A percentile compares a stretch with the other conserved stretches of the same genome.
These are phyloP conservation scores for Chytriomyces hyalinus DNA, from an alignment of 192 early-diverging fungal species.

Conservation along the genomic window DNA sequence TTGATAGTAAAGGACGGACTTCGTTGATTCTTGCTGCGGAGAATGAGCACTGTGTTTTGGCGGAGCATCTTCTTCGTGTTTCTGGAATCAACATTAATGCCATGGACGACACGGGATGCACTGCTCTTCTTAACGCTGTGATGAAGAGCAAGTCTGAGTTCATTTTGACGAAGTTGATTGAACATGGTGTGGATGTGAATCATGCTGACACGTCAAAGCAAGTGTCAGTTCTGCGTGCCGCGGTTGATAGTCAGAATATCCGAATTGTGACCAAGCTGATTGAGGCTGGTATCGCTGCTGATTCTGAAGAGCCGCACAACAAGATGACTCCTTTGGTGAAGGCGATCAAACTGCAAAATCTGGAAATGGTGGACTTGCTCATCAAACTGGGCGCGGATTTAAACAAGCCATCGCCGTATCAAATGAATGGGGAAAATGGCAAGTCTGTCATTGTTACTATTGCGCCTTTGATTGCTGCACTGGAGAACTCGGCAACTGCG, in stretches of 20 bases:
- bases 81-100: constrained; percentile 9
- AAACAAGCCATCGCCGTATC: neutral
- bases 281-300: constrained; percentile 31
- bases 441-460: constrained; percentile 2
- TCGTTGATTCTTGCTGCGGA: constrained; percentile 61
- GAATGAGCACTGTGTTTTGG: constrained; percentile 36
- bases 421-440: constrained; percentile 17
- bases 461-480: neutral
- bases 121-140: constrained; percentile 53
- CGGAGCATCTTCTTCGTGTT: constrained; percentile 35
- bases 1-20: constrained; percentile 39
- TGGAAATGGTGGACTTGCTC: constrained; percentile 21
- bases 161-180: constrained; percentile 38
- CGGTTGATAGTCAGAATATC: constrained; percentile 30
- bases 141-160: constrained; percentile 10
- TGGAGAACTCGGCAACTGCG: neutral
- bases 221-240: constrained; percentile 28
- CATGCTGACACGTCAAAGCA: constrained; percentile 33
- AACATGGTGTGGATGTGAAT: constrained; percentile 8
- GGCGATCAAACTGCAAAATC: constrained; percentile 34
- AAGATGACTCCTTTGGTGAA: constrained; percentile 44
- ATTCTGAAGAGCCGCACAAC: constrained; percentile 29
- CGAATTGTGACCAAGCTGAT: constrained; percentile 39
- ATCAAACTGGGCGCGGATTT: constrained; percentile 10
- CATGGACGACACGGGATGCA: constrained; percentile 42